phyloP scores from a whole-genome alignment of 805 yeast species.

The Yarrowia osloensis region DNA sequence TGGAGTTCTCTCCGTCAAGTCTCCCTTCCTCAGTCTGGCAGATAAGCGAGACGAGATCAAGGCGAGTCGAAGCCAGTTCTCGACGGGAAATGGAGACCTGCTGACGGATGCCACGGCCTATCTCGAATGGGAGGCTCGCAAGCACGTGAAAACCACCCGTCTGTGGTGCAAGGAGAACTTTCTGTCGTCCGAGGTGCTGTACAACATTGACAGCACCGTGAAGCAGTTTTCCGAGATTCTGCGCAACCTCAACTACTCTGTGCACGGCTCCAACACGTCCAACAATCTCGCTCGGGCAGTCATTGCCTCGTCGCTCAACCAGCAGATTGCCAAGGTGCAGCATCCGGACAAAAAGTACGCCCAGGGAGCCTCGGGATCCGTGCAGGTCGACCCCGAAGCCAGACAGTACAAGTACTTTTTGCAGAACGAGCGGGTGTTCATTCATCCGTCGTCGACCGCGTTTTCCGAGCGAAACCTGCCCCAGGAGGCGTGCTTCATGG shows the following conservation, averaged over 20 bases:
- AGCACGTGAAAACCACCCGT: constrained; percentile 41
- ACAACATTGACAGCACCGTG: constrained; percentile 71
- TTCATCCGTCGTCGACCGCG: constrained; percentile 83
- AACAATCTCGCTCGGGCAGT: constrained; percentile 61
- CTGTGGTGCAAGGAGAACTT: constrained; percentile 57
- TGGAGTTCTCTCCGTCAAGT: constrained; percentile 69
- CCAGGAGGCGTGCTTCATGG: constrained; percentile 51
- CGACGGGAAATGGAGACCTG: constrained; percentile 69
- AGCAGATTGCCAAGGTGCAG: constrained; percentile 78
- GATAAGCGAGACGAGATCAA: constrained; percentile 70
- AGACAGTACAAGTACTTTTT: constrained; percentile 71
- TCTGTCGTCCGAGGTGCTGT: constrained; percentile 63
- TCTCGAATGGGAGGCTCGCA: constrained; percentile 50
- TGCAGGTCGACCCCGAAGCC: constrained; percentile 85
- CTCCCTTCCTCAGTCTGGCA: constrained; percentile 65
- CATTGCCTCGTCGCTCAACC: constrained; percentile 78
- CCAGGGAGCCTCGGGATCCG: constrained; percentile 71
- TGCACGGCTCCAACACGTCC: constrained; percentile 58
- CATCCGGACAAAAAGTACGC: constrained; percentile 77
- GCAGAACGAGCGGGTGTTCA: constrained; percentile 61
- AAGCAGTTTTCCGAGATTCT: constrained; percentile 69
- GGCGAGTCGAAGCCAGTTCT: constrained; percentile 37
- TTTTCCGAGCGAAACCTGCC: constrained; percentile 53
- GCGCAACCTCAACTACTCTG: constrained; percentile 41
- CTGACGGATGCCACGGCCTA: constrained; percentile 65